phyloP scores from a whole-genome alignment of 1,284 basidiomycete species.

The Microbotryomycetes sp. region DNA sequence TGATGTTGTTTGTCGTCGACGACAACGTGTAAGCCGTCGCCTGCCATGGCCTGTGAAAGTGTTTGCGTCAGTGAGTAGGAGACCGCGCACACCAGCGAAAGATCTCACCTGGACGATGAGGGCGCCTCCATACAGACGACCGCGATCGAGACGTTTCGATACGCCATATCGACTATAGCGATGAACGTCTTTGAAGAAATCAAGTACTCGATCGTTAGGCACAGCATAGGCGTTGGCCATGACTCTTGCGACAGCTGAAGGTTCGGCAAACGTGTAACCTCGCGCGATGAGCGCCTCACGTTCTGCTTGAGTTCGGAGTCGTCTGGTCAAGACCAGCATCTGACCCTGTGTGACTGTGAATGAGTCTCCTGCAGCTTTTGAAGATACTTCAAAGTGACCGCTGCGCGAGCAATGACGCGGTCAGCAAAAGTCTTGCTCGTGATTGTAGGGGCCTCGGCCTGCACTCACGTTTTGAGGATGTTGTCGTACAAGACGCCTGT shows the following conservation, averaged over 20 bases:
- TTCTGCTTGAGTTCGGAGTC: slow-evolving; percentile 42
- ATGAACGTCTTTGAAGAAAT: slow-evolving; percentile 44
- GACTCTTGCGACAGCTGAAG: slow-evolving; percentile 41
- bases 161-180: slow-evolving; percentile 42
- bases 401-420: slow-evolving; percentile 16
- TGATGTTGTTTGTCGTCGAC: slow-evolving; percentile 43
- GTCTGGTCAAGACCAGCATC: slow-evolving; percentile 45
- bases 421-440: neutral
- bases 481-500: slow-evolving; percentile 46
- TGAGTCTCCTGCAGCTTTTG: slow-evolving; percentile 19
- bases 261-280: slow-evolving; percentile 46
- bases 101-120: slow-evolving; percentile 40
- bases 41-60: slow-evolving; percentile 43
- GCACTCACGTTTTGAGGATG: slow-evolving; percentile 45
- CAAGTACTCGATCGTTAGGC: slow-evolving; percentile 43
- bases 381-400: slow-evolving; percentile 36
- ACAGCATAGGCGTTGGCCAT: slow-evolving; percentile 45
- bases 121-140: slow-evolving; percentile 44
- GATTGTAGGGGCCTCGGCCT: neutral
- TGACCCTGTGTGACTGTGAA: slow-evolving; percentile 47
- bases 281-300: slow-evolving; percentile 43
- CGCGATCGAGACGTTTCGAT: slow-evolving; percentile 40
- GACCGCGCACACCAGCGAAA: too few species aligned
- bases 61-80: too few species aligned
- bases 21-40: slow-evolving; percentile 46